These are phyloP conservation scores for Jackrogersella minutella DNA, from an alignment of 495 filamentous ascomycete species.

Conservation along the genomic window DNA sequence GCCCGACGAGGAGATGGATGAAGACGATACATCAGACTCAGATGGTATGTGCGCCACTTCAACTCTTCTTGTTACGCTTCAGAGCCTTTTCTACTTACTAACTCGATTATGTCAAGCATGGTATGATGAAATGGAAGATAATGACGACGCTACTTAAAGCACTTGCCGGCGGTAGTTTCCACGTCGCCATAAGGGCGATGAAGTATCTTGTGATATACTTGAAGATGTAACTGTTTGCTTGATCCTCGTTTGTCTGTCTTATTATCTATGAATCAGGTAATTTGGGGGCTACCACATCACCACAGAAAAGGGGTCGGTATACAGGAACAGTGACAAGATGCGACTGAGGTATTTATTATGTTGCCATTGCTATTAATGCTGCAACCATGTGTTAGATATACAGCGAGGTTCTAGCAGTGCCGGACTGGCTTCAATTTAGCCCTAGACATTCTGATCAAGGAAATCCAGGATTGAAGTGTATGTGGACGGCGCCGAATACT, in stretches of 20 bases:
- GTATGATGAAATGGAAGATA: too few relatives aligned
- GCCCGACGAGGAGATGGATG: conserved; percentile 4
- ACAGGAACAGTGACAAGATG: background rate
- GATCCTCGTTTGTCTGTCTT: too few relatives aligned
- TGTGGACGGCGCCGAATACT: conserved; percentile 9
- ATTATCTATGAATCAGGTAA: too few relatives aligned
- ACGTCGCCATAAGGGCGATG: too few relatives aligned
- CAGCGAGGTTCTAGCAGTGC: background rate
- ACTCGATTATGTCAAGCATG: too few relatives aligned
- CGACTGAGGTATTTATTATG: background rate
- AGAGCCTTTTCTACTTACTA: background rate
- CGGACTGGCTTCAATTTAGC: background rate
- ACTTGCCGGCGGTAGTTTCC: too few relatives aligned
- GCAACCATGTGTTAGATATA: too few relatives aligned
- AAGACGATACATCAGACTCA: background rate
- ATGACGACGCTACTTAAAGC: too few relatives aligned
- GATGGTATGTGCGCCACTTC: background rate
- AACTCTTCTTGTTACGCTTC: background rate
- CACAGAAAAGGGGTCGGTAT: background rate
- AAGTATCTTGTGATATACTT: too few relatives aligned
- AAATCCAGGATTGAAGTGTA: conserved; percentile 23
- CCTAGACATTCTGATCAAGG: conserved; percentile 12
- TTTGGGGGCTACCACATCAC: background rate
- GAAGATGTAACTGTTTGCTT: too few relatives aligned
- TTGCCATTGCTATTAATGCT: background rate